Evolutionary conservation across 1,139 yeast genomes (phyloP).

Genomic region (Diutina catenulata): DNA sequence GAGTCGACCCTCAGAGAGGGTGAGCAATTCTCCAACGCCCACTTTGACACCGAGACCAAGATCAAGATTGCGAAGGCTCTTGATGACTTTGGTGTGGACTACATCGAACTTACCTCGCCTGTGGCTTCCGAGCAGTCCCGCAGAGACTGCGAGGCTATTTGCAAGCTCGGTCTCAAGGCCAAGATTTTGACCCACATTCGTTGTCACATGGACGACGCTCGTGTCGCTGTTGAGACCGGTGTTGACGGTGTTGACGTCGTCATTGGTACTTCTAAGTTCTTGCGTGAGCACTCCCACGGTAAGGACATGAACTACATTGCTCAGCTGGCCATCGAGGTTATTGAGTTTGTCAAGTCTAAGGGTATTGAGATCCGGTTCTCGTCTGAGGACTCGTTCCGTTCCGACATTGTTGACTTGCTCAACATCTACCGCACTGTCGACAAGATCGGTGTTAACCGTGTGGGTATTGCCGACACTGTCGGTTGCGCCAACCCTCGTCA

Average conservation of each 20-base stretch:
- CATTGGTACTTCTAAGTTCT: constrained; percentile 92
- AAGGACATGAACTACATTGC: constrained; percentile 98
- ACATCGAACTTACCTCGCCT: constrained; percentile 94
- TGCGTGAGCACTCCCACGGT: constrained; percentile 93
- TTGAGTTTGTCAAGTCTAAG: constrained; percentile 93
- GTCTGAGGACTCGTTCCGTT: constrained; percentile 95
- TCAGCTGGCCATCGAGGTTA: constrained; percentile 90
- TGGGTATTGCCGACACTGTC: constrained; percentile 98
- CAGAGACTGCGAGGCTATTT: constrained; percentile 92
- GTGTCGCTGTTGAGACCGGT: constrained; percentile 94
- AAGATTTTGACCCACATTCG: constrained; percentile 87
- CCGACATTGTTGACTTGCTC: constrained; percentile 88
- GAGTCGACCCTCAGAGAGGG: constrained; percentile 97
- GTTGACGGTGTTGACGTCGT: constrained; percentile 99
- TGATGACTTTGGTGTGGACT: constrained; percentile 96
- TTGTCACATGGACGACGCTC: constrained; percentile 98
- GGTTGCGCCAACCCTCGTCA: constrained; percentile 99
- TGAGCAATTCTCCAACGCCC: constrained; percentile 97
- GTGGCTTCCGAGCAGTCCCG: constrained; percentile 95
- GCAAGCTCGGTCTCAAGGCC: constrained; percentile 92
- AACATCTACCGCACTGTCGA: constrained; percentile 95
- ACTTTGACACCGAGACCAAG: constrained; percentile 89
- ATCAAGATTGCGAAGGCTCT: constrained; percentile 95
- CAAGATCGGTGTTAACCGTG: constrained; percentile 96
- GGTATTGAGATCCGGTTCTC: constrained; percentile 96